phyloP scores from a whole-genome alignment of 441 rosid species.

The Isatis lusitanica region DNA sequence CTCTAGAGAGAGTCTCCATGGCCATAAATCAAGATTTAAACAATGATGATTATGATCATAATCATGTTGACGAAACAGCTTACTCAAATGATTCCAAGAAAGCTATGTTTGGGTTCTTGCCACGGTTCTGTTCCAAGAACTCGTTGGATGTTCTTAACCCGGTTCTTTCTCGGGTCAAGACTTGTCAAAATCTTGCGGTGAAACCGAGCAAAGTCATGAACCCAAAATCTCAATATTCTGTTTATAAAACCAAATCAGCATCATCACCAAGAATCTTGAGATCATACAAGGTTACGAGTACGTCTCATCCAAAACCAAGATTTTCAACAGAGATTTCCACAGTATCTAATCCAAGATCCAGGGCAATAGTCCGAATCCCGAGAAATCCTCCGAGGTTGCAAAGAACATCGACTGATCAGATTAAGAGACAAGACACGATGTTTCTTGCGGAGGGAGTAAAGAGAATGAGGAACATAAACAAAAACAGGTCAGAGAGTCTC shows the following conservation, averaged over 20 bases:
- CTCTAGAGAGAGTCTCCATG: conserved; percentile 41
- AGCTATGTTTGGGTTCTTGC: conserved; percentile 17
- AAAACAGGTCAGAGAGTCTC: background rate
- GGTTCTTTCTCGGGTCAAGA: conserved; percentile 23
- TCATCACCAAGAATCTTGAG: conserved; percentile 15
- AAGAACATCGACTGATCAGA: background rate
- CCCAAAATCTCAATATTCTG: background rate
- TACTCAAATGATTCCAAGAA: conserved; percentile 12
- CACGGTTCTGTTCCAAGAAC: conserved; percentile 24
- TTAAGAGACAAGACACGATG: conserved; percentile 1
- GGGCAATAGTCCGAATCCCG: background rate
- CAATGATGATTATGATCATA: conserved; percentile 48
- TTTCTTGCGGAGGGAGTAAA: conserved; percentile 25
- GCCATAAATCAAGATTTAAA: conserved; percentile 46
- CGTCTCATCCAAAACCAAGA: conserved; percentile 40
- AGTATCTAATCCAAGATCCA: background rate
- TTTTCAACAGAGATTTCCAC: background rate
- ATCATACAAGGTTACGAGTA: conserved; percentile 40
- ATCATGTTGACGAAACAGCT: conserved; percentile 17
- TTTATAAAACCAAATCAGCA: background rate
- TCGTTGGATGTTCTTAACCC: conserved; percentile 20
- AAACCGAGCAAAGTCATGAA: background rate
- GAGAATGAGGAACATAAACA: conserved; percentile 12
- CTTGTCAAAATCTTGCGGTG: conserved; percentile 22
- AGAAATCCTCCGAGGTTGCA: conserved; percentile 11